Percentiles rank a stretch among this genome's conserved stretches.
Evolutionary conservation across 805 yeast species (phyloP).

Genomic region (Isabelozyma heimii): DNA sequence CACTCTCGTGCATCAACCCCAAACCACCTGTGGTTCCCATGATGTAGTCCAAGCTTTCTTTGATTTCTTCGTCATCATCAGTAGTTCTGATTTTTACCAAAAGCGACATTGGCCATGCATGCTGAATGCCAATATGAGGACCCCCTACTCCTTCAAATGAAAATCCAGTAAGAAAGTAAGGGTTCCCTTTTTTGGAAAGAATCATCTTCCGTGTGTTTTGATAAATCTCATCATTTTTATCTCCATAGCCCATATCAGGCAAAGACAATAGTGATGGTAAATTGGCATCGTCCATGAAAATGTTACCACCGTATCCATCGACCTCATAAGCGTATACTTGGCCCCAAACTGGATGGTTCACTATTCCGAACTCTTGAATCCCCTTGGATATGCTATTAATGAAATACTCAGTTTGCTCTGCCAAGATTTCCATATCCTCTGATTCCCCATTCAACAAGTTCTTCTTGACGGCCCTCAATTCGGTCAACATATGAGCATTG

Average conservation of each 20-base stretch:
- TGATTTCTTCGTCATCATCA: conserved; percentile 68
- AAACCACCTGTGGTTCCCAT: conserved; percentile 65
- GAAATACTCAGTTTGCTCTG: conserved; percentile 25
- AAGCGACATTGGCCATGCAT: conserved; percentile 93
- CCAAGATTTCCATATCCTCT: conserved; percentile 8
- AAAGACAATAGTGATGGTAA: conserved; percentile 77
- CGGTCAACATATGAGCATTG: conserved; percentile 71
- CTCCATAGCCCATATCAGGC: conserved; percentile 72
- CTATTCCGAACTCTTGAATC: conserved; percentile 60
- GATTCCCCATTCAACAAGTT: conserved; percentile 15
- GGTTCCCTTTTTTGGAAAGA: conserved; percentile 66
- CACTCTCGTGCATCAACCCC: conserved; percentile 83
- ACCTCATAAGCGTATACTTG: conserved; percentile 84
- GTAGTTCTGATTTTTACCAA: conserved; percentile 72
- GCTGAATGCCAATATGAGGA: conserved; percentile 77
- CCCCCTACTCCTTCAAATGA: conserved; percentile 82
- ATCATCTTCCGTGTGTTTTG: conserved; percentile 80
- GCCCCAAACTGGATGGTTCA: conserved; percentile 69
- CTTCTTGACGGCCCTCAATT: conserved; percentile 41
- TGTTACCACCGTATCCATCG: conserved; percentile 77
- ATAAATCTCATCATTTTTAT: conserved; percentile 54
- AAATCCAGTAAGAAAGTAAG: conserved; percentile 66
- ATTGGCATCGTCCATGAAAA: conserved; percentile 89
- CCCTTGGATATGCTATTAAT: conserved; percentile 50
- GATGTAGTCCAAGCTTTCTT: conserved; percentile 44